These are phyloP conservation scores for Anaeramoeba flamelloides DNA, from an alignment of 78 protist genomes.

Conservation along the genomic window DNA sequence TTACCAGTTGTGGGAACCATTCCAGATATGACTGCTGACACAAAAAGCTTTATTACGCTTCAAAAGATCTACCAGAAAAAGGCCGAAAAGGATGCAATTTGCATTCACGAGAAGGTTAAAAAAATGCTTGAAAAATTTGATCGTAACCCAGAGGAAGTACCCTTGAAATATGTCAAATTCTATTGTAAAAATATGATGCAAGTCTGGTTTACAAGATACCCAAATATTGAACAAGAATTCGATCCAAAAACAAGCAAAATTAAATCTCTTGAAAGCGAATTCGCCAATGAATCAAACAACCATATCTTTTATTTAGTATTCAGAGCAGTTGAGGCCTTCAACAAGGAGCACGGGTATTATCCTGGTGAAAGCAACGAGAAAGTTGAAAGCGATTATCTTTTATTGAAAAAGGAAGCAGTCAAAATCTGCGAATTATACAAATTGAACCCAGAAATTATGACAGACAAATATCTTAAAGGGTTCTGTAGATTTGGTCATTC, in stretches of 20 bases:
- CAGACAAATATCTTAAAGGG: conserved; percentile 39
- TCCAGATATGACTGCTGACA: conserved; percentile 61
- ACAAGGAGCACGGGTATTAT: background rate
- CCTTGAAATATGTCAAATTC: background rate
- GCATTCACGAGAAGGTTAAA: background rate
- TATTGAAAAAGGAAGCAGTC: conserved; percentile 4
- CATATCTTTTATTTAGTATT: background rate
- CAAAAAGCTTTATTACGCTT: conserved; percentile 35
- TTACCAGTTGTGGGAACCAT: conserved; percentile 51
- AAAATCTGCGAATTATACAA: background rate
- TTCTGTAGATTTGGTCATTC: conserved; percentile 44
- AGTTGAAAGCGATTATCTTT: conserved; percentile 26
- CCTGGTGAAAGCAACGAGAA: conserved; percentile 4
- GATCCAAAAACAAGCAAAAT: conserved; percentile 32
- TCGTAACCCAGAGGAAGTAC: background rate
- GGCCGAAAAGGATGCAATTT: background rate
- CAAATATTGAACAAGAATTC: background rate
- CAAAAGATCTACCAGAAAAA: conserved; percentile 35
- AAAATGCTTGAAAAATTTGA: background rate
- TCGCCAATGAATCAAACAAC: background rate
- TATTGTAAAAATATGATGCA: background rate
- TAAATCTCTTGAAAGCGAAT: background rate
- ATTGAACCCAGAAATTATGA: conserved; percentile 6
- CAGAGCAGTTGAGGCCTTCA: conserved; percentile 1
- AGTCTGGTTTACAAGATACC: background rate